Evolutionary conservation across 805 yeast species (phyloP), one percentile per base, ranked within the genome.

Genomic region (Wickerhamomyces strasburgensis): DNA sequence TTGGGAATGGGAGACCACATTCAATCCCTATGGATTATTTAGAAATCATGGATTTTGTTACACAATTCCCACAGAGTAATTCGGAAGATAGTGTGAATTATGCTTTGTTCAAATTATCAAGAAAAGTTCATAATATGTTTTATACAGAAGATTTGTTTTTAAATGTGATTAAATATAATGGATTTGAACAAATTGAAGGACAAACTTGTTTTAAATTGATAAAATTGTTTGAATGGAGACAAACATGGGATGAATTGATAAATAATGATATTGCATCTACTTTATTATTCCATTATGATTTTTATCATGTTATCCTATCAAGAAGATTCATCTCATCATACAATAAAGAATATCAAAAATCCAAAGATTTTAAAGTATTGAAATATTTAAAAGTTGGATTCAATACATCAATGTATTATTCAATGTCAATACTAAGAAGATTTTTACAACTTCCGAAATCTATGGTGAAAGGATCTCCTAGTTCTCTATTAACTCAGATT

Each of bases 61-160:
- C 73, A 2, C 62, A 65, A 31, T 73, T 61, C 42, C 80, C 80
- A 2, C 66, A 62, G 37, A 67, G 73, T 2, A 72, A 69, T 10
- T 54, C 70, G 41, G 79, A 77, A 11, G 82, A 75, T 55, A 71
- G 71, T 14, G 72, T 75, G 19, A 73, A 73, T 39, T 66, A 72
- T 8, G 68, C 76, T 9, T 74, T 72, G 39, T 59, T 75, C 1
- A 70, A 71, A 33, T 47, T 75, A 15, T 65, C 62, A 26, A 48
- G 42, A 13, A 37, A 39, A 3, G 52, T 52, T 3, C 44, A 57
- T 31, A 39, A 39, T 15, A 37, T 59, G 47, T 47, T 57, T 26
- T 46, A 55, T 33, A 39, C 43, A 14, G 46, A 39, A 25, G 52
- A 52, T 19, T 33, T 54, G 13, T 40, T 53, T 14, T 27, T 45